phyloP scores from a whole-genome alignment of 2,329 filamentous ascomycete species.

The Diaporthe destruens region DNA sequence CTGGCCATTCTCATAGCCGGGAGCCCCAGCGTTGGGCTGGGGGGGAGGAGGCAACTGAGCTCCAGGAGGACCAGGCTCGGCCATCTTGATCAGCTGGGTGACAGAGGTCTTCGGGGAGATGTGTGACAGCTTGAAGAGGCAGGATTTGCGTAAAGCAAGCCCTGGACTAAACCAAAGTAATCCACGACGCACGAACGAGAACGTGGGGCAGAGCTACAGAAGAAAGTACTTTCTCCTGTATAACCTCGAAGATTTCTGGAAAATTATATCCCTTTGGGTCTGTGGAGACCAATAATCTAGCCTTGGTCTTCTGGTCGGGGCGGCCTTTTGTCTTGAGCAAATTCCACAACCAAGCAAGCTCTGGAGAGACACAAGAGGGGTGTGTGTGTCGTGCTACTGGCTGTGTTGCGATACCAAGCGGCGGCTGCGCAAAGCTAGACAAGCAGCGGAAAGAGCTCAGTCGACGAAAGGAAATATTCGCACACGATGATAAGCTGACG shows the following conservation, averaged over 20 bases:
- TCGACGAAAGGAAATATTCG: slow-evolving; percentile 41
- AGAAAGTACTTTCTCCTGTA: slow-evolving; percentile 30
- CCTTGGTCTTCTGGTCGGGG: slow-evolving; percentile 16
- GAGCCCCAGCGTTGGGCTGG: slow-evolving; percentile 76
- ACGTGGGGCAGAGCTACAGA: slow-evolving; percentile 29
- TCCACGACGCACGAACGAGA: slow-evolving; percentile 29
- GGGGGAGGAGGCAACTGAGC: slow-evolving; percentile 78
- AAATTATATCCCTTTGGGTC: slow-evolving; percentile 30
- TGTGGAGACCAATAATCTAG: slow-evolving; percentile 28
- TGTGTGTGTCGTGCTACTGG: slow-evolving; percentile 33
- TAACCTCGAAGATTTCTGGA: slow-evolving; percentile 28
- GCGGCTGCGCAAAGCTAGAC: slow-evolving; percentile 37
- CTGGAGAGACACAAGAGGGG: slow-evolving; percentile 12
- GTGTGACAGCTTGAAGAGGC: slow-evolving; percentile 22
- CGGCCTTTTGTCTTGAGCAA: slow-evolving; percentile 21
- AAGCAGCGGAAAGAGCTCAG: slow-evolving; percentile 37
- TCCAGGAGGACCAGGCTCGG: slow-evolving; percentile 77
- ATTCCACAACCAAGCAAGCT: slow-evolving; percentile 34
- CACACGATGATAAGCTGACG: slow-evolving; percentile 38
- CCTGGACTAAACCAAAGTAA: slow-evolving; percentile 18
- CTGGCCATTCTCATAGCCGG: slow-evolving; percentile 78
- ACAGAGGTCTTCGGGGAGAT: slow-evolving; percentile 20
- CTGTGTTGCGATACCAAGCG: slow-evolving; percentile 33
- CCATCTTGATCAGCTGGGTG: slow-evolving; percentile 68
- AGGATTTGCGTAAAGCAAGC: slow-evolving; percentile 23